Percentiles rank a stretch among this genome's conserved stretches.
Conservation (phyloP, 805 yeast genomes). For the Wickerhamomyces ciferrii region DNA sequence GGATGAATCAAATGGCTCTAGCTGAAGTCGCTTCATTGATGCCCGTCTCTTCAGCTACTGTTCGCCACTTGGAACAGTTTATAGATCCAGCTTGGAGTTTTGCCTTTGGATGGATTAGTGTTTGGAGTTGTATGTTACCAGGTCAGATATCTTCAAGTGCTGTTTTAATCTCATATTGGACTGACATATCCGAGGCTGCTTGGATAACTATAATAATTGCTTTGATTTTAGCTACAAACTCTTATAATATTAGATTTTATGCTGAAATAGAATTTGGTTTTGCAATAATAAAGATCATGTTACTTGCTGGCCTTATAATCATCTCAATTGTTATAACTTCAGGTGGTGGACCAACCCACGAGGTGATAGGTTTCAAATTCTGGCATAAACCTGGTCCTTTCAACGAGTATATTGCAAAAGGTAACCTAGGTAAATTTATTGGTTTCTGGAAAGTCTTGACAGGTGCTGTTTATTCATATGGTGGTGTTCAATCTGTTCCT, state of each 20-base stretch:
- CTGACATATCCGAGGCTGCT: conserved; percentile 36
- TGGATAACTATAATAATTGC: conserved; percentile 39
- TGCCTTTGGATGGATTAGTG: conserved; percentile 39
- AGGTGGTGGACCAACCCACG: conserved; percentile 53
- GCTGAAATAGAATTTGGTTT: conserved; percentile 58
- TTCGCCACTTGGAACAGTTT: conserved; percentile 32
- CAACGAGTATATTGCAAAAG: conserved; percentile 25
- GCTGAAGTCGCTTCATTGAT: conserved; percentile 32
- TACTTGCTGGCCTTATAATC: conserved; percentile 55
- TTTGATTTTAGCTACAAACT: conserved; percentile 29
- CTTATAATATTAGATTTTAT: conserved; percentile 33
- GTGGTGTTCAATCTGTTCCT: conserved; percentile 52
- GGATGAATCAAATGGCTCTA: conserved; percentile 33
- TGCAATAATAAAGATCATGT: conserved; percentile 48
- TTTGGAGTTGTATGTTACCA: conserved; percentile 37
- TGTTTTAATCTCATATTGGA: conserved; percentile 41
- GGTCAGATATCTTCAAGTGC: conserved; percentile 42
- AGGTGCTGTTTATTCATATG: conserved; percentile 57
- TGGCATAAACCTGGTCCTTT: conserved; percentile 27
- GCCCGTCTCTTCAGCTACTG: conserved; percentile 32
- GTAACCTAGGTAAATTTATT: conserved; percentile 48
- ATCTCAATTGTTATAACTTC: conserved; percentile 49
- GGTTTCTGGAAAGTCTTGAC: conserved; percentile 57
- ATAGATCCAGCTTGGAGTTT: conserved; percentile 42
- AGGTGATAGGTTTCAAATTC: conserved; percentile 30